Evolutionary conservation across 2,329 filamentous ascomycete species (phyloP).

Genomic region (Fusarium coicis): DNA sequence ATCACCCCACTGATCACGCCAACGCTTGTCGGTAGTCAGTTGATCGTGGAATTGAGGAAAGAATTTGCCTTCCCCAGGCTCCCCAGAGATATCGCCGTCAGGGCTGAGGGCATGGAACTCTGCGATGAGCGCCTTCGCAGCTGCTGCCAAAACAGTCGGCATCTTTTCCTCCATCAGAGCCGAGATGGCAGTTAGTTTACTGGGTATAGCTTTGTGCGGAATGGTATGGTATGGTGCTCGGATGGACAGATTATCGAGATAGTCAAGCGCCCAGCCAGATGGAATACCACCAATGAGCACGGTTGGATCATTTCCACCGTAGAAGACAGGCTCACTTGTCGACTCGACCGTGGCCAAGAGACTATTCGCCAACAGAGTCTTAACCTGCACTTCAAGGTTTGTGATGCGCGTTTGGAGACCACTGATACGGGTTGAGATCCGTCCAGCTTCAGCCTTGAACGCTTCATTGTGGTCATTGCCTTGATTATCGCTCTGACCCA

Average conservation of each 20-base stretch:
- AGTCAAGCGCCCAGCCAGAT: constrained; percentile 54
- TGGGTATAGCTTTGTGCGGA: neutral
- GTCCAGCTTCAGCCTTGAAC: neutral
- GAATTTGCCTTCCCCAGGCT: neutral
- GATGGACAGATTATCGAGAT: constrained; percentile 34
- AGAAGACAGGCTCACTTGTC: constrained; percentile 42
- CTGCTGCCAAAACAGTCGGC: neutral
- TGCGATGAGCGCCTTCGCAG: neutral
- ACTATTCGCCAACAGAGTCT: accelerated
- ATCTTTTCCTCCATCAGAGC: neutral
- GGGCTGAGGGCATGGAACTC: neutral
- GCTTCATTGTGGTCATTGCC: neutral
- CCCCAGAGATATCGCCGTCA: neutral
- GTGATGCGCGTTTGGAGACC: neutral
- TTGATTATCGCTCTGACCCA: neutral
- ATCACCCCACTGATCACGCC: constrained; percentile 11
- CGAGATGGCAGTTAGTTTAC: neutral
- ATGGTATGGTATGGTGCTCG: neutral
- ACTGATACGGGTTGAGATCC: neutral
- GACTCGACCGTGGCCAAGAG: constrained; percentile 28
- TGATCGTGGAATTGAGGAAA: constrained; percentile 6
- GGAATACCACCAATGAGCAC: constrained; percentile 50
- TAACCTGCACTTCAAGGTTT: neutral
- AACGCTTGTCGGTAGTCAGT: neutral
- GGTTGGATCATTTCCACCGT: constrained; percentile 51